Evolutionary conservation across 768 basidiomycete species (phyloP).

Genomic region (Sarcomyxa edulis): DNA sequence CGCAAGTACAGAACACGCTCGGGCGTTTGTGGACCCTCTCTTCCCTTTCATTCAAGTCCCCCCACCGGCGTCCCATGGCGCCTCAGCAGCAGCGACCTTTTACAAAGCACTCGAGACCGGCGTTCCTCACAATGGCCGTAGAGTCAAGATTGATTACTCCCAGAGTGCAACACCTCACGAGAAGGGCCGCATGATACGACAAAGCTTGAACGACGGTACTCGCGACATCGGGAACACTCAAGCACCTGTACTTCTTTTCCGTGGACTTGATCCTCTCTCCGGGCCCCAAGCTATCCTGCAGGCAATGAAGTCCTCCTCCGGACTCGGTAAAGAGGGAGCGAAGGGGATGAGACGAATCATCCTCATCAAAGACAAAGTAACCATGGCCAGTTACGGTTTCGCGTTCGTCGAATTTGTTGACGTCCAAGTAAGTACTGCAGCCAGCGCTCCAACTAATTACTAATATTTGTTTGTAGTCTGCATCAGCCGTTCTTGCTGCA

Average conservation of each 20-base stretch:
- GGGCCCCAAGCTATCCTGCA: slow-evolving; percentile 84
- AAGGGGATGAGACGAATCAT: slow-evolving; percentile 86
- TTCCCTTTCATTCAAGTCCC: slow-evolving; percentile 92
- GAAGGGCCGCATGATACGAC: slow-evolving; percentile 50
- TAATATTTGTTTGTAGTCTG: slow-evolving; percentile 48
- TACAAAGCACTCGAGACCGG: slow-evolving; percentile 74
- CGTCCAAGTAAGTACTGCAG: slow-evolving; percentile 54
- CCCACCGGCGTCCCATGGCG: slow-evolving; percentile 86
- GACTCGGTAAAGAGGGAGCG: slow-evolving; percentile 70
- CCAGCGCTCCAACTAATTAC: background rate
- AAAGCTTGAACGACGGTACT: slow-evolving; percentile 86
- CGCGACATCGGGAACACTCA: slow-evolving; percentile 90
- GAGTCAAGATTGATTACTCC: slow-evolving; percentile 95
- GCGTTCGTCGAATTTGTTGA: slow-evolving; percentile 92
- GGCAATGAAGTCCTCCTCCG: slow-evolving; percentile 78
- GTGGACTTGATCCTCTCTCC: slow-evolving; percentile 85
- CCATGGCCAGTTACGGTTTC: slow-evolving; percentile 88
- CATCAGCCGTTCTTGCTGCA: slow-evolving; percentile 75
- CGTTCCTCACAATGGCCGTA: slow-evolving; percentile 67
- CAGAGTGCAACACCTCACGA: slow-evolving; percentile 76
- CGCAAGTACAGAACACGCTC: slow-evolving; percentile 76
- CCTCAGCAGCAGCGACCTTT: slow-evolving; percentile 64
- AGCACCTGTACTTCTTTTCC: slow-evolving; percentile 79
- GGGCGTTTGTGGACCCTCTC: slow-evolving; percentile 84
- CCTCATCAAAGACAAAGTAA: slow-evolving; percentile 84